Conservation (phyloP, 192 early-diverging fungal genomes). For the Irineochytrium annulatum region DNA sequence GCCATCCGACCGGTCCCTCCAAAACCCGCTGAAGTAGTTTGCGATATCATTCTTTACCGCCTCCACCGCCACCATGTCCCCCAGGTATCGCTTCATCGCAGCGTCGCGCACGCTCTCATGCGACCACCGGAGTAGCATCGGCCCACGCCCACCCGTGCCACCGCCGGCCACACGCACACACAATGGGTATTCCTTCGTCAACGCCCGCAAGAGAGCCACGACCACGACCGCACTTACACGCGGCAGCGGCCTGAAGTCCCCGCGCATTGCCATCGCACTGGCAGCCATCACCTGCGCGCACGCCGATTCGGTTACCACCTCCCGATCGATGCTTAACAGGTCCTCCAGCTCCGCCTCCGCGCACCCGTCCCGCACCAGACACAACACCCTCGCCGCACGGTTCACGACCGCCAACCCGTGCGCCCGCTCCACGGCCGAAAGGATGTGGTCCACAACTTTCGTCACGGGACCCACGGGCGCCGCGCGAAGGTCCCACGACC, state of each 20-base stretch:
- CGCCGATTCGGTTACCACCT: slow-evolving; percentile 16
- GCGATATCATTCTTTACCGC: slow-evolving; percentile 15
- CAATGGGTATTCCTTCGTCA: slow-evolving; percentile 10
- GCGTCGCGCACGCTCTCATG: slow-evolving; percentile 8
- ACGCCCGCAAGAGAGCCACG: slow-evolving; percentile 8
- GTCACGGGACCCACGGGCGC: not conserved
- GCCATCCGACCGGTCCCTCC: slow-evolving; percentile 7
- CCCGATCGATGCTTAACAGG: slow-evolving; percentile 17
- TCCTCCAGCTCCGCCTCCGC: slow-evolving; percentile 25
- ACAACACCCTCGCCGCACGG: not conserved
- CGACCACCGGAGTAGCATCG: slow-evolving; percentile 13
- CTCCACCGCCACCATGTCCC: slow-evolving; percentile 12
- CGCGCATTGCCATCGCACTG: no score
- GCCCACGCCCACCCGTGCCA: slow-evolving; percentile 11
- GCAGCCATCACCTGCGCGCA: slow-evolving; percentile 10
- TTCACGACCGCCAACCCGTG: slow-evolving; percentile 17
- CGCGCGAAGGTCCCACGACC: not conserved
- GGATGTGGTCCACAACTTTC: not conserved
- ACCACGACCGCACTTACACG: slow-evolving; percentile 16
- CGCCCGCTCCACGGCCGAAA: not conserved
- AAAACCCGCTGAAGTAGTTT: slow-evolving; percentile 17
- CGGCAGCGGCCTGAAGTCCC: slow-evolving; percentile 16
- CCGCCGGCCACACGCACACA: not conserved
- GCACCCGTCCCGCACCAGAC: slow-evolving; percentile 13
- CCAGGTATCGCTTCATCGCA: slow-evolving; percentile 10